Evolutionary conservation across 2,329 filamentous ascomycete genomes (phyloP).

Genomic region (Phialophora verrucosa): DNA sequence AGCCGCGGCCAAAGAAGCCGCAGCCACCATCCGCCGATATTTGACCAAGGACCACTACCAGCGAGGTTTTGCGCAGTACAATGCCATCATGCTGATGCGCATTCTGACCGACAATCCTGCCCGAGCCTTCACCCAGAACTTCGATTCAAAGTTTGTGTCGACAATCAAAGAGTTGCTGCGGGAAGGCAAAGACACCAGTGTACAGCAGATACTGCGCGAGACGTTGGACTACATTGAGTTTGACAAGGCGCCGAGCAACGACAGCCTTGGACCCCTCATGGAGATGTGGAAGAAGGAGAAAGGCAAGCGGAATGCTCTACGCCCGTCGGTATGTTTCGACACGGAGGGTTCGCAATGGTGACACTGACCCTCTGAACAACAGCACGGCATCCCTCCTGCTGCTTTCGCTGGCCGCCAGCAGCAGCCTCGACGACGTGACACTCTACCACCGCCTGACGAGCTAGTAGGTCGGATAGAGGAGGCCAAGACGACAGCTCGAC

Average conservation of each 20-base stretch:
- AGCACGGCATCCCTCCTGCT: constrained; percentile 16
- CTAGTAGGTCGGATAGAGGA: constrained; percentile 85
- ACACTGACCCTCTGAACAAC: constrained; percentile 38
- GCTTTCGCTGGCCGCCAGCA: constrained; percentile 36
- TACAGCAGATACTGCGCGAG: constrained; percentile 85
- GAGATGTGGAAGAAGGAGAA: constrained; percentile 93
- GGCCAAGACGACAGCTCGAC: constrained; percentile 84
- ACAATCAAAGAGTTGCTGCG: constrained; percentile 76
- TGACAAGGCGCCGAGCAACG: constrained; percentile 71
- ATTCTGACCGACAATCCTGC: constrained; percentile 94
- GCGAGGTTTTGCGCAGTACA: constrained; percentile 81
- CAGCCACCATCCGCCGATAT: constrained; percentile 79
- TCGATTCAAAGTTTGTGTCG: constrained; percentile 83
- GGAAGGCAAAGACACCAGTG: constrained; percentile 71
- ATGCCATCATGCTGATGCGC: constrained; percentile 91
- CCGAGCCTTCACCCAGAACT: constrained; percentile 83
- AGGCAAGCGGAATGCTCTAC: constrained; percentile 61
- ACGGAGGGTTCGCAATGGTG: constrained; percentile 19
- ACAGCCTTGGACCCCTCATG: constrained; percentile 71
- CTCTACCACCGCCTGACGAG: constrained; percentile 72
- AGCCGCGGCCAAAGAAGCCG: constrained; percentile 79
- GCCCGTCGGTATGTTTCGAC: constrained; percentile 37
- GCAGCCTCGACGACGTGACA: constrained; percentile 50
- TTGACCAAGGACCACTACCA: constrained; percentile 72
- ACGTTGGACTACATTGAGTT: constrained; percentile 79